Evolutionary conservation across 176 grass and related monocot genomes (phyloP), one percentile per base, ranked within the genome.

Genomic region (Zizania latifolia): DNA sequence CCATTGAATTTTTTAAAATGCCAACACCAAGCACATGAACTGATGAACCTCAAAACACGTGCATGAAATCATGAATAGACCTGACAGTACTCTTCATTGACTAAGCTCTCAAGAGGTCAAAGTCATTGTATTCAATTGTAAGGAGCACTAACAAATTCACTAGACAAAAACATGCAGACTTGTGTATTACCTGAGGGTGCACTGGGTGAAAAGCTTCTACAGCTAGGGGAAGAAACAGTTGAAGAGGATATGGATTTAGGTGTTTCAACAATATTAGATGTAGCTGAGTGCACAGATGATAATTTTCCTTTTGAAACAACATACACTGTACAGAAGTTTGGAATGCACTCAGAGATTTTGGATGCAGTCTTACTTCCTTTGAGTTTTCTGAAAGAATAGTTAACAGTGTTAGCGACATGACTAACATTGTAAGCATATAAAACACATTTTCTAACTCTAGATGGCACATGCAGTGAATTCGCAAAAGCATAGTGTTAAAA

Each of bases 261-360:
- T 69, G 41, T 74, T 59, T 83, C 69, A 15, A 23, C 13, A 1
- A 10, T 61, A 32, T 70, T 78, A 26, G 81, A 51, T 72, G 86
- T 90, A 78, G 93, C 86, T n/a, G 86, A 72, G 36, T 37, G 81
- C 53, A 92, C 93, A 7, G 80, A 96, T 84, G 78, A 82, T 2
- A 96, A 71, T 87, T 96, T 92, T 37, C 93, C 89, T 81, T 89
- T 96, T 6, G 81, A 96, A 28, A 96, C 70, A 3, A 92, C 62
- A 35, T 89, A 96, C 40, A 77, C 81, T 44, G 93, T 96, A 79
- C 93, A 96, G 65, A 96, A 96, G 70, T 70, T 82, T 39, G 93
- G 93, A 67, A 89, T 85, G 78, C 81, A 79, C 78, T 75, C 86
- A 1, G 81, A 96, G 68, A 96, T 96, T 87, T 81, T 92, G 22